These are phyloP conservation scores for Tolypocladium amazonense DNA, from an alignment of 2,329 filamentous ascomycete genomes.

Conservation along the genomic window DNA sequence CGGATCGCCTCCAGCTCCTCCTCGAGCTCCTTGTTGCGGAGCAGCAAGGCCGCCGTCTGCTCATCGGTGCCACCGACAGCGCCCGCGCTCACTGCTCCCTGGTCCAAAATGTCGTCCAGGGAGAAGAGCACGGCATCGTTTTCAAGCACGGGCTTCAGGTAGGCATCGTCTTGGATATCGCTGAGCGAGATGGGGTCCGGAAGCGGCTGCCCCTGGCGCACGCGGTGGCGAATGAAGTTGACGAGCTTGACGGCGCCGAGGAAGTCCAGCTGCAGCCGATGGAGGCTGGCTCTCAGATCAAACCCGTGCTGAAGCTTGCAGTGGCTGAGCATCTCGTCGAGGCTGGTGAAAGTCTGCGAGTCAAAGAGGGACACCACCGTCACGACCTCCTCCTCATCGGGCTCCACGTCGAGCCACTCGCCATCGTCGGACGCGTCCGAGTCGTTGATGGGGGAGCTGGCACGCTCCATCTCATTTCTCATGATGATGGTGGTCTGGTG, in stretches of 20 bases:
- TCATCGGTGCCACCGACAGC: constrained; percentile 16
- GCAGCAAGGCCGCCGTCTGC: constrained; percentile 18
- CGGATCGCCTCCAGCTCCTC: constrained; percentile 49
- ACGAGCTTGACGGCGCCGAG: constrained; percentile 64
- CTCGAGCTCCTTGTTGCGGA: constrained; percentile 46
- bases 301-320: constrained; percentile 57
- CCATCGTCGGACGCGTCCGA: constrained; percentile 26
- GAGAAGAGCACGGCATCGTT: constrained; percentile 85
- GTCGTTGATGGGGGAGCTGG: not conserved
- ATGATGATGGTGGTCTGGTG: not conserved
- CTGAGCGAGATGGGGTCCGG: constrained; percentile 49
- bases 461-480: constrained; percentile 6
- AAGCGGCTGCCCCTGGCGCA: constrained; percentile 31
- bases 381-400: constrained; percentile 52
- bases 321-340: constrained; percentile 54
- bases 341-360: constrained; percentile 52
- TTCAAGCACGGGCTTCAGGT: constrained; percentile 72
- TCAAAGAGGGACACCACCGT: constrained; percentile 59
- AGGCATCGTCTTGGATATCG: constrained; percentile 67
- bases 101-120: constrained; percentile 54
- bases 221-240: constrained; percentile 51
- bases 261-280: constrained; percentile 55
- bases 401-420: constrained; percentile 45
- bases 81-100: constrained; percentile 7
- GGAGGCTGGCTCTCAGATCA: constrained; percentile 52